A percentile compares a stretch with the other conserved stretches of the same genome.
phyloP scores from a whole-genome alignment of 148 eudicot species.

The Agrostemma githago region DNA sequence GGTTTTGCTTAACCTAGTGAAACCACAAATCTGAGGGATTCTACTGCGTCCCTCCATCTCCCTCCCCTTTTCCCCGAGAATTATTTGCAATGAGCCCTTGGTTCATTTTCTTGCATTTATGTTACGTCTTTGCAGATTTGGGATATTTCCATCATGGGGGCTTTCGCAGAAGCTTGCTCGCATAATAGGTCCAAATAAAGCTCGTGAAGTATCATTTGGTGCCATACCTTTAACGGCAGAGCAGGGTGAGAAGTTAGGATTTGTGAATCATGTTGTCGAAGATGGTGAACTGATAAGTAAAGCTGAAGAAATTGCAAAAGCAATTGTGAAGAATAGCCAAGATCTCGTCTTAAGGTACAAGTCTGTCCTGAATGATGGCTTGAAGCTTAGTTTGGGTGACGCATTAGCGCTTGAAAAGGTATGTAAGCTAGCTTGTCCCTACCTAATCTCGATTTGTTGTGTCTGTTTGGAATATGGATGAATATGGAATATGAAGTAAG shows the following conservation, averaged over 20 bases:
- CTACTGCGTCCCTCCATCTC: background rate
- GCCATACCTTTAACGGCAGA: conserved; percentile 80
- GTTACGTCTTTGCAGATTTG: conserved; percentile 51
- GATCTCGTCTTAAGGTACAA: conserved; percentile 89
- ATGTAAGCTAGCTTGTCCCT: conserved; percentile 16
- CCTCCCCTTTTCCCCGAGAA: background rate
- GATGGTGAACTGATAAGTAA: conserved; percentile 60
- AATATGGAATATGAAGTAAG: no score
- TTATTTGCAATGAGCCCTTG: background rate
- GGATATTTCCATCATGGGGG: conserved; percentile 99
- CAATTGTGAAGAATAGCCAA: conserved; percentile 72
- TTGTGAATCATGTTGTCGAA: conserved; percentile 88
- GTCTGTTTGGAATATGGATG: background rate
- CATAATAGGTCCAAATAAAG: conserved; percentile 74
- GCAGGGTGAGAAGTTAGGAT: conserved; percentile 76
- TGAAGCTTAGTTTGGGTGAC: conserved; percentile 64
- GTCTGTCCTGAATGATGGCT: conserved; percentile 85
- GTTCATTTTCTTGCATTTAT: conserved; percentile 1
- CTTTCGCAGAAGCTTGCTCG: conserved; percentile 97
- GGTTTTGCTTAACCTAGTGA: background rate
- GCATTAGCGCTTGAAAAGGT: conserved; percentile 96
- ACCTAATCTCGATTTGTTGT: conserved; percentile 2
- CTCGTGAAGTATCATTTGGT: conserved; percentile 78
- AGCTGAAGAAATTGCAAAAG: conserved; percentile 67
- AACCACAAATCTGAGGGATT: background rate